phyloP scores from a whole-genome alignment of 441 rosid genomes.

The Syzygium syzygioides region DNA sequence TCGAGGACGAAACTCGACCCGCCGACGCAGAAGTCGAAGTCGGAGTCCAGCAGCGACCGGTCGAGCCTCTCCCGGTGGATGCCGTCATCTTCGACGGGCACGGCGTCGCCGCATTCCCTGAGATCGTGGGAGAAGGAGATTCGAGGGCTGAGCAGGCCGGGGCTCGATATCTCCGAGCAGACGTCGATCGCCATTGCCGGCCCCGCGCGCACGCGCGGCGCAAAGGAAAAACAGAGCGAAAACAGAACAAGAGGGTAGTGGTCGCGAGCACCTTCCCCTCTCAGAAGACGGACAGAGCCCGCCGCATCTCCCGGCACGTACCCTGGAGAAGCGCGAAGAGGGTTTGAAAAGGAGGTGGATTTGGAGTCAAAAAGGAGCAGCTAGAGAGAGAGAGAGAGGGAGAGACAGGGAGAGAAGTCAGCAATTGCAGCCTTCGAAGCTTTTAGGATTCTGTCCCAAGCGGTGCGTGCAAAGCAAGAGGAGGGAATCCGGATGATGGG shows the following conservation, averaged over 20 bases:
- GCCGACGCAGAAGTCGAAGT: constrained; percentile 57
- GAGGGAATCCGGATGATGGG: not conserved
- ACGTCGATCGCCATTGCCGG: constrained; percentile 65
- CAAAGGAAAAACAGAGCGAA: not conserved
- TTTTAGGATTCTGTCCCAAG: constrained; percentile 24
- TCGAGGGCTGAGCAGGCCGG: constrained; percentile 54
- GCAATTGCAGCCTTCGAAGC: constrained; percentile 38
- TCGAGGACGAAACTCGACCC: constrained; percentile 34
- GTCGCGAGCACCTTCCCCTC: not conserved
- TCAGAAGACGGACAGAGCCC: not conserved
- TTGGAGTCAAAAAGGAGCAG: constrained; percentile 13
- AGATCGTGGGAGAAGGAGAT: constrained; percentile 77
- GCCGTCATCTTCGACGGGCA: constrained; percentile 19
- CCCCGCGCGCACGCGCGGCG: not conserved
- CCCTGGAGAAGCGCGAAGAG: not conserved
- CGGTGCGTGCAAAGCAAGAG: not conserved
- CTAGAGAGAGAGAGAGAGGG: not conserved
- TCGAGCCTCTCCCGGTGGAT: constrained; percentile 27
- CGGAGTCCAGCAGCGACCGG: constrained; percentile 39
- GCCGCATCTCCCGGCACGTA: not conserved
- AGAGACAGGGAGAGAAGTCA: constrained; percentile 22
- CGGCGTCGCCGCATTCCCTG: constrained; percentile 19
- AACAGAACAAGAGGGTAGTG: not conserved
- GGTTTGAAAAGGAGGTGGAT: constrained; percentile 16
- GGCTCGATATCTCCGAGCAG: constrained; percentile 57